A percentile compares a stretch with the other conserved stretches of the same genome.
Evolutionary conservation across 2,329 filamentous ascomycete species (phyloP).

Genomic region (Pseudogymnoascus sp.): DNA sequence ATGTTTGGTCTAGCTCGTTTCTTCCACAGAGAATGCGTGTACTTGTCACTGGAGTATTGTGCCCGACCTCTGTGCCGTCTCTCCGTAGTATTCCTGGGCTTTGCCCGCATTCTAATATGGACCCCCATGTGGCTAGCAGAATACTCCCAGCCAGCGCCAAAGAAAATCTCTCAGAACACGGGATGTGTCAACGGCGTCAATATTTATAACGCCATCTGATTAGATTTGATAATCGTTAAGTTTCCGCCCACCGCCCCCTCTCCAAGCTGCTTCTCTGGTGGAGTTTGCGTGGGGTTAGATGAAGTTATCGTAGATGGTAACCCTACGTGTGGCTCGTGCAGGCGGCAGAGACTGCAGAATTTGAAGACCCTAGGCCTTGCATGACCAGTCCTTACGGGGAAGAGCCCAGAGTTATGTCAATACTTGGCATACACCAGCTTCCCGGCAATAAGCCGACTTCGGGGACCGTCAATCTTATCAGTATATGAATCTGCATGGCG

Average conservation of each 20-base stretch:
- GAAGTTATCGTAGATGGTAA: not conserved
- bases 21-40: not conserved
- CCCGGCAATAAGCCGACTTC: not conserved
- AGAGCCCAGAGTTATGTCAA: not conserved
- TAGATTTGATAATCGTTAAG: constrained; percentile 2
- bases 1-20: not conserved
- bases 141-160: not conserved
- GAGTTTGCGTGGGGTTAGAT: not conserved
- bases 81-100: not conserved
- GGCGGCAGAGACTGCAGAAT: not conserved
- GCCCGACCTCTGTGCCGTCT: not conserved
- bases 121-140: not conserved
- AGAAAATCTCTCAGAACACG: not conserved
- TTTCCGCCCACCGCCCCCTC: not conserved
- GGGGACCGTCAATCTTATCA: not conserved
- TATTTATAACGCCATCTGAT: constrained; percentile 7
- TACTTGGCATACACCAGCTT: constrained; percentile 1
- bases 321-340: not conserved
- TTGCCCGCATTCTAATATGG: not conserved
- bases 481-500: not conserved
- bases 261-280: not conserved
- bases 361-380: not conserved
- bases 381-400: not conserved
- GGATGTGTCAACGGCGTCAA: not conserved
- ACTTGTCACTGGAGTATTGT: not conserved